Conservation (phyloP, 805 yeast species). For the Zygosaccharomyces pseudorouxii region DNA sequence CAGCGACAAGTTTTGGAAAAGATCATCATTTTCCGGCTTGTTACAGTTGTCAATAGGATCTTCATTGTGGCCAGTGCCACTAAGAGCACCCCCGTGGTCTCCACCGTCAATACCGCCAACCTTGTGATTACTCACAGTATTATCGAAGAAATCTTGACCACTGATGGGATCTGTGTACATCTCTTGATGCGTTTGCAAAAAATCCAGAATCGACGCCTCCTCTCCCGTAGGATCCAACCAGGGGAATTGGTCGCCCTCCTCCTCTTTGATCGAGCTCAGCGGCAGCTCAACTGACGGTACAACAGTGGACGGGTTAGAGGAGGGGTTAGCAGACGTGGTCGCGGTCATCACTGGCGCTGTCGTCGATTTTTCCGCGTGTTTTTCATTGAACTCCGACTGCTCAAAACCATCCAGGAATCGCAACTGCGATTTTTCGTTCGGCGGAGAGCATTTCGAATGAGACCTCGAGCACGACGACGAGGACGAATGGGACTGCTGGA, state of each 20-base stretch:
- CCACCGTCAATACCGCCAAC: background rate
- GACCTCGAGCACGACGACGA: conserved; percentile 8
- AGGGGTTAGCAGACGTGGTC: background rate
- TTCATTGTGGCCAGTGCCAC: background rate
- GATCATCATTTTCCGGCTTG: conserved; percentile 6
- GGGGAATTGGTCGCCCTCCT: conserved; percentile 7
- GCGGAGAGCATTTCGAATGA: conserved; percentile 1
- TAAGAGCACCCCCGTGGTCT: background rate
- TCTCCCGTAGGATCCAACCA: background rate
- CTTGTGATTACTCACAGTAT: background rate
- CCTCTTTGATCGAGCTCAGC: conserved; percentile 15
- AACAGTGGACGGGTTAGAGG: conserved; percentile 5
- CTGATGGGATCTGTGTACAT: background rate
- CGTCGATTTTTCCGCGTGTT: conserved; percentile 11
- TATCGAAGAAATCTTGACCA: background rate
- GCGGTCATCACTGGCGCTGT: conserved; percentile 1
- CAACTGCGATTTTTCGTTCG: conserved; percentile 5
- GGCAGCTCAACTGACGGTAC: conserved; percentile 4
- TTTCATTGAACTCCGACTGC: conserved; percentile 21
- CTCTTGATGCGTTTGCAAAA: conserved; percentile 1
- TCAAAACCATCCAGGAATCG: conserved; percentile 24
- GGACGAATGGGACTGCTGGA: conserved; percentile 16
- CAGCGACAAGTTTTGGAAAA: conserved; percentile 7
- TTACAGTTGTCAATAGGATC: background rate
- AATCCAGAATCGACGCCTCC: conserved; percentile 2